Percentiles rank a stretch among this genome's conserved stretches.
Evolutionary conservation across 768 basidiomycete genomes (phyloP).

Genomic region (Ramaria rubella): DNA sequence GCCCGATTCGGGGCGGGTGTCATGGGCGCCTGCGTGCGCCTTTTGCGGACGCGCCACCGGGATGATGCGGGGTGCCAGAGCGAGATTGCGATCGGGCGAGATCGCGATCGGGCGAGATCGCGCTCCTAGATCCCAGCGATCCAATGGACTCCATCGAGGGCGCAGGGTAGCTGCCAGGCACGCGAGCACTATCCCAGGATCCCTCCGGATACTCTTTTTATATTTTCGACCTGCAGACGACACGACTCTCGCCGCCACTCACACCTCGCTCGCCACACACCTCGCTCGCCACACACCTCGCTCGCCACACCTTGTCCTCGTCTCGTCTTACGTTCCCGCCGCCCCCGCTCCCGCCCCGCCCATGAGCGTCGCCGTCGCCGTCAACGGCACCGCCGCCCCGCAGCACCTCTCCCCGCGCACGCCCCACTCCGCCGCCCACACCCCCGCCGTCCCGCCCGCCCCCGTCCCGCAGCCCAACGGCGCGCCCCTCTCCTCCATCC

Average conservation of each 20-base stretch:
- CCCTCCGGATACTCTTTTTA: constrained; percentile 22
- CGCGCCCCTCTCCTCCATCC: constrained; percentile 43
- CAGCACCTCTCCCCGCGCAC: constrained; percentile 17
- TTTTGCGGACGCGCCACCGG: not conserved
- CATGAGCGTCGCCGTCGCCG: constrained; percentile 1
- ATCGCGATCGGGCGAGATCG: constrained; percentile 38
- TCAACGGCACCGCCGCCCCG: not conserved
- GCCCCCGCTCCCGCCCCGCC: not conserved
- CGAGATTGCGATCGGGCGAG: constrained; percentile 53
- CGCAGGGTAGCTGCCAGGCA: not conserved
- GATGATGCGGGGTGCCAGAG: constrained; percentile 49
- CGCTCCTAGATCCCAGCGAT: constrained; percentile 19
- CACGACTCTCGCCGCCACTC: not conserved
- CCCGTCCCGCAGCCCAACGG: constrained; percentile 34
- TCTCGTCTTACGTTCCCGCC: not conserved
- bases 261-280: not conserved
- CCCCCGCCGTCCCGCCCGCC: constrained; percentile 22
- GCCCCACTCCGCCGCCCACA: constrained; percentile 36
- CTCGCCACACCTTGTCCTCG: not conserved
- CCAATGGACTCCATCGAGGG: not conserved
- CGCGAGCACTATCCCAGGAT: not conserved
- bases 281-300: not conserved
- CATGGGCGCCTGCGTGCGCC: too few relatives aligned
- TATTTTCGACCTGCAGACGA: constrained; percentile 36
- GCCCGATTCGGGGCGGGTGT: too few relatives aligned